Conservation (phyloP, 2,329 filamentous ascomycete genomes). For the Botrytis sinoallii region DNA sequence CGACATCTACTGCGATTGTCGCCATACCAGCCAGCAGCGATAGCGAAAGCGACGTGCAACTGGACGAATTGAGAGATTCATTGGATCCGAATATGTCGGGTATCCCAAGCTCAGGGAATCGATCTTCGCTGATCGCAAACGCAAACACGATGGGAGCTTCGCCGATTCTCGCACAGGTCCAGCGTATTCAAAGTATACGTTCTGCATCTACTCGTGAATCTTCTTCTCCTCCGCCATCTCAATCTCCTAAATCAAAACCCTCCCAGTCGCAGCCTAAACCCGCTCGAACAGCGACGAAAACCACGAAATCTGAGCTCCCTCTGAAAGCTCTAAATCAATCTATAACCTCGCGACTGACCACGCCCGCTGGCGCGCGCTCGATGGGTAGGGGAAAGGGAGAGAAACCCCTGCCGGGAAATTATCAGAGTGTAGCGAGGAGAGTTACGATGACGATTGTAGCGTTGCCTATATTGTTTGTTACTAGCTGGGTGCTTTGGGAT, state of each 20-base stretch:
- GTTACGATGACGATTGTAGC: constrained; percentile 37
- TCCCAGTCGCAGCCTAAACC: neutral
- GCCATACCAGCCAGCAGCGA: neutral
- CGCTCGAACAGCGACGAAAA: constrained; percentile 1
- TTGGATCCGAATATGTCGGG: neutral
- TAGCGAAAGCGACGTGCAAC: neutral
- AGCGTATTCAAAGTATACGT: neutral
- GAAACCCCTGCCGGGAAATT: constrained; percentile 30
- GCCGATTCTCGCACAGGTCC: neutral
- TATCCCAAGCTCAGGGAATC: neutral
- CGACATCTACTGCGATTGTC: neutral
- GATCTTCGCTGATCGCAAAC: neutral
- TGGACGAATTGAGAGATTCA: neutral
- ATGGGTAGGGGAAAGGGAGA: neutral
- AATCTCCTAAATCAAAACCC: neutral
- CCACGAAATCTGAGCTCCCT: constrained; percentile 23
- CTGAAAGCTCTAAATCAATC: constrained; percentile 33
- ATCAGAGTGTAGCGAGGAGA: constrained; percentile 34
- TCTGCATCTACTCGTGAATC: neutral
- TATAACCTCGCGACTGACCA: constrained; percentile 34
- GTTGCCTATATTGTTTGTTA: constrained; percentile 36
- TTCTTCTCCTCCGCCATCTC: neutral
- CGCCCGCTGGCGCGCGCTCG: constrained; percentile 32
- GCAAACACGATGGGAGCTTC: neutral
- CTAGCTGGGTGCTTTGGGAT: constrained; percentile 37